Evolutionary conservation across 305 asterid genomes (phyloP).

Genomic region (Fraxinus sp.): DNA sequence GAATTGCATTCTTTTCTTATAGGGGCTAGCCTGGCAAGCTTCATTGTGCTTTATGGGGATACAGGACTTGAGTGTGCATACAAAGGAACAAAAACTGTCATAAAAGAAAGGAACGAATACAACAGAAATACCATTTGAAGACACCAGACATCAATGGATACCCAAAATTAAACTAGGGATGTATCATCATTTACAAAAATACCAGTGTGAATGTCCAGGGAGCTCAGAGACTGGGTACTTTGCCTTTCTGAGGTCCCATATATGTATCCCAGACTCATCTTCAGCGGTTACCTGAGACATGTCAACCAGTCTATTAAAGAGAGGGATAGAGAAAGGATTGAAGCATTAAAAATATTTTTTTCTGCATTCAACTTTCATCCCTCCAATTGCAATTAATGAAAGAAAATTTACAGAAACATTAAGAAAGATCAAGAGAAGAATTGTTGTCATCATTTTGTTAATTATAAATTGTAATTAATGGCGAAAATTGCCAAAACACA

Average conservation of each 20-base stretch:
- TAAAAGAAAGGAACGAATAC: not conserved
- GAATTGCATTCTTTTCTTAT: not conserved
- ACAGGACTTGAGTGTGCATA: constrained; percentile 5
- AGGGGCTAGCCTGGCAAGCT: not conserved
- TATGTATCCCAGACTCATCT: constrained; percentile 86
- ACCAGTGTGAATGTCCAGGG: constrained; percentile 98
- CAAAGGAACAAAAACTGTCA: not conserved
- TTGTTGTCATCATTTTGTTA: not conserved
- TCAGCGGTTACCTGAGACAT: constrained; percentile 83
- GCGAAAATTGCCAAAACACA: not conserved
- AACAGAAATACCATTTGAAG: constrained; percentile 17
- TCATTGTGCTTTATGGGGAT: not conserved
- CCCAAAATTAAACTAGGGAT: constrained; percentile 13
- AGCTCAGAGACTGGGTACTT: constrained; percentile 73
- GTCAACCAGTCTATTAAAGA: constrained; percentile 17
- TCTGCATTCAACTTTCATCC: not conserved
- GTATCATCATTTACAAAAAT: constrained; percentile 19
- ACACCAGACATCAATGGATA: constrained; percentile 14
- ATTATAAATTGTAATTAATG: not conserved
- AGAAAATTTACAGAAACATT: not conserved
- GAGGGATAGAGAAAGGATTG: not conserved
- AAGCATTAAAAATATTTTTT: not conserved
- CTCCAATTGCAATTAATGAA: not conserved
- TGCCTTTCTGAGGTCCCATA: constrained; percentile 86
- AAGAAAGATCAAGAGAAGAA: not conserved